Evolutionary conservation across 192 early-diverging fungal species (phyloP).

Genomic region (Coemansia sp.): DNA sequence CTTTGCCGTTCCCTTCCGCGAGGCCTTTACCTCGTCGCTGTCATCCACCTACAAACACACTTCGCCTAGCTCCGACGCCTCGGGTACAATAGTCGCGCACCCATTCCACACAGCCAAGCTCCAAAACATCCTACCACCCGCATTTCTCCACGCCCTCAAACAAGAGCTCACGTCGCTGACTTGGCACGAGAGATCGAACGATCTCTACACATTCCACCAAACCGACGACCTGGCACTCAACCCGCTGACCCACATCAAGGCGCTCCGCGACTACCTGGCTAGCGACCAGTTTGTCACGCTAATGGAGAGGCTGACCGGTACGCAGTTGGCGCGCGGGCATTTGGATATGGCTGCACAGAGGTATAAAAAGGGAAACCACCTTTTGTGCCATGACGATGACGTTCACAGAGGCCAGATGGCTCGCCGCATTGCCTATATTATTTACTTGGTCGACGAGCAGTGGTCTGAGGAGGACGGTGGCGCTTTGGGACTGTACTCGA

Average conservation of each 20-base stretch:
- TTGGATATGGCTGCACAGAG: constrained; percentile 68
- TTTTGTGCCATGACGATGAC: constrained; percentile 75
- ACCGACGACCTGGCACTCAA: constrained; percentile 60
- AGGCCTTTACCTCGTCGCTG: constrained; percentile 17
- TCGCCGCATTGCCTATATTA: constrained; percentile 69
- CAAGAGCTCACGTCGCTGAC: constrained; percentile 15
- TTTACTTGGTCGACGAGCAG: constrained; percentile 66
- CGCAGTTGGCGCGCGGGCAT: constrained; percentile 57
- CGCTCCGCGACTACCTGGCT: constrained; percentile 59
- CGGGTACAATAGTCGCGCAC: constrained; percentile 15
- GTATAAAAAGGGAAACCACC: constrained; percentile 60
- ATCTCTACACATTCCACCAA: constrained; percentile 71
- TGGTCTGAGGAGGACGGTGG: constrained; percentile 68
- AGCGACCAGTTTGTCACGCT: constrained; percentile 60
- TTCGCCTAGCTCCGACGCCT: not conserved
- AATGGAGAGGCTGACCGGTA: constrained; percentile 63
- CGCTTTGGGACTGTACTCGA: constrained; percentile 61
- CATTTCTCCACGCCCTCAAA: constrained; percentile 27
- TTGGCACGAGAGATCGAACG: constrained; percentile 59
- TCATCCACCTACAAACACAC: not conserved
- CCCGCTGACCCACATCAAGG: constrained; percentile 36
- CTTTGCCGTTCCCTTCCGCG: constrained; percentile 16
- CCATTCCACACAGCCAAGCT: constrained; percentile 43
- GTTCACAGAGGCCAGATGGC: constrained; percentile 59
- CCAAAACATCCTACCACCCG: constrained; percentile 8